phyloP scores from a whole-genome alignment of 176 grass and related monocot species.

The Metroxylon sagu region DNA sequence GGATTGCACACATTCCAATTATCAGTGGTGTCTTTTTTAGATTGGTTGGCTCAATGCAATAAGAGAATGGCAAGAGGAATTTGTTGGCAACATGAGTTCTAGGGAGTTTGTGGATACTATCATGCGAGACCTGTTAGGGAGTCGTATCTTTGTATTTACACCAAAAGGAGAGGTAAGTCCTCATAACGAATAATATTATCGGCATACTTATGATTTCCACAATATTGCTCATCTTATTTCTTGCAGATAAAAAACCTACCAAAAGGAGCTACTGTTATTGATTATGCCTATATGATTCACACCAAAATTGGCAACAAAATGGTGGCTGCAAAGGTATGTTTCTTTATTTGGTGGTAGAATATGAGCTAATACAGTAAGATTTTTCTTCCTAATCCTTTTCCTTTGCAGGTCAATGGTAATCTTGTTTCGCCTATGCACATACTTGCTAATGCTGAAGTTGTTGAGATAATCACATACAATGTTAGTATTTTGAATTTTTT shows the following conservation, averaged over 20 bases:
- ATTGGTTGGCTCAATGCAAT: constrained; percentile 99
- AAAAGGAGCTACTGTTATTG: constrained; percentile 88
- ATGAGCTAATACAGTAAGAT: not conserved
- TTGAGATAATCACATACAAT: constrained; percentile 88
- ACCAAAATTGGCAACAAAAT: constrained; percentile 99
- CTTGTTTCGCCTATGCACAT: constrained; percentile 72
- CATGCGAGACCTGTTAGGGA: constrained; percentile 82
- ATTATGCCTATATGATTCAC: constrained; percentile 98
- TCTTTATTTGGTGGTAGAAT: not conserved
- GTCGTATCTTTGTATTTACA: constrained; percentile 95
- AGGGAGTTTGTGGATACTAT: constrained; percentile 95
- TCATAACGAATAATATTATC: constrained; percentile 1
- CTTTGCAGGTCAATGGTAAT: constrained; percentile 96
- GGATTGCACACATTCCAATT: too few species aligned
- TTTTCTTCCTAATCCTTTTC: not conserved
- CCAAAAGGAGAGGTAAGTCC: constrained; percentile 71
- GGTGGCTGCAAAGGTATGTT: constrained; percentile 75
- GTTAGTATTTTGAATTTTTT: constrained; percentile 50
- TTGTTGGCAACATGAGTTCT: constrained; percentile 98
- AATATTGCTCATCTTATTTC: not conserved
- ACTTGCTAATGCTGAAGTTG: constrained; percentile 94
- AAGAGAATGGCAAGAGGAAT: constrained; percentile 98
- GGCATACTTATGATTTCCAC: not conserved
- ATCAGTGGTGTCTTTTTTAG: constrained; percentile 24
- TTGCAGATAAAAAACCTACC: constrained; percentile 91